These are phyloP conservation scores for Annulohypoxylon truncatum DNA, from an alignment of 2,329 filamentous ascomycete species.

Conservation along the genomic window DNA sequence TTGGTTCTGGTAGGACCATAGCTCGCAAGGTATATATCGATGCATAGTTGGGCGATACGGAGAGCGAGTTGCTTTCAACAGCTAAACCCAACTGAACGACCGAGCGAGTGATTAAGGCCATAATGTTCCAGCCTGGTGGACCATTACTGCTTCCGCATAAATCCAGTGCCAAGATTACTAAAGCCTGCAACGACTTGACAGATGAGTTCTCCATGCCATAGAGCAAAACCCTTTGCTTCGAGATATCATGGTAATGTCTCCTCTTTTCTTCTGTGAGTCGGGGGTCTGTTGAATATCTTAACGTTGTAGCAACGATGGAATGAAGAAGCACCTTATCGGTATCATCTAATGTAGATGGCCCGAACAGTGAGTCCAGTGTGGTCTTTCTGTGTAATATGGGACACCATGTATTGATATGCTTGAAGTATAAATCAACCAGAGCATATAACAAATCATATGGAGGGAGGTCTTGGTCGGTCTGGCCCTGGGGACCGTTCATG, in stretches of 20 bases:
- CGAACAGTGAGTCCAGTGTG: constrained; percentile 85
- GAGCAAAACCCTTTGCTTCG: constrained; percentile 86
- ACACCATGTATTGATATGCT: constrained; percentile 85
- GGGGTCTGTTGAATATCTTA: constrained; percentile 83
- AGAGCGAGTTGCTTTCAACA: constrained; percentile 82
- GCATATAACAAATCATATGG: constrained; percentile 80
- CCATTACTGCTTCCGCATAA: constrained; percentile 89
- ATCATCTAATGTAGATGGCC: constrained; percentile 79
- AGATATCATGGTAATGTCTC: constrained; percentile 79
- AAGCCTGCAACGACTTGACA: constrained; percentile 85
- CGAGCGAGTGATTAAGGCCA: constrained; percentile 87
- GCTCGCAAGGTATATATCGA: constrained; percentile 92
- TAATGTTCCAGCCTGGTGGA: constrained; percentile 90
- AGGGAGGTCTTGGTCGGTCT: constrained; percentile 74
- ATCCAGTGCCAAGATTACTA: constrained; percentile 88
- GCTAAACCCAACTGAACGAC: constrained; percentile 89
- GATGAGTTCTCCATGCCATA: constrained; percentile 92
- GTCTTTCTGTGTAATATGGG: constrained; percentile 89
- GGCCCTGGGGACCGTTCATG: constrained; percentile 63
- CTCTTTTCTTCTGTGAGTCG: constrained; percentile 79
- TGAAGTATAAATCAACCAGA: constrained; percentile 81
- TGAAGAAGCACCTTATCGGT: constrained; percentile 85
- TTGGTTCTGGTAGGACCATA: constrained; percentile 84
- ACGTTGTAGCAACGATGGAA: constrained; percentile 87
- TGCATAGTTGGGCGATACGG: constrained; percentile 80